phyloP scores from a whole-genome alignment of 208 protist genomes.

The Trypanosomatidae sp. region DNA sequence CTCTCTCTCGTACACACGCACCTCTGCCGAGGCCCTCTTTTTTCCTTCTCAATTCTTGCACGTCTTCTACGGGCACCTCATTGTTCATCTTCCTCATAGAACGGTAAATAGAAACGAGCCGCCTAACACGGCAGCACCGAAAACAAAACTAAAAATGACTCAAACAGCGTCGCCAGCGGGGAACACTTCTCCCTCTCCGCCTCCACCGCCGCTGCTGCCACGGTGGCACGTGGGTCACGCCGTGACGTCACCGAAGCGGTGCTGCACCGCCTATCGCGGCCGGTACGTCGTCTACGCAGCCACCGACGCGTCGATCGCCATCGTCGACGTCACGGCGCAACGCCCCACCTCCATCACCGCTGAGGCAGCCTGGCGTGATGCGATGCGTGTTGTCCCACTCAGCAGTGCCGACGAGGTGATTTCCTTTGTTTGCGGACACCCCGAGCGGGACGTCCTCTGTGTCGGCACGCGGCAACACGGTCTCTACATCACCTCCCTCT shows the following conservation, averaged over 20 bases:
- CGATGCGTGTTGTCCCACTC: conserved; percentile 23
- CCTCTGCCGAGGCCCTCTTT: too few relatives aligned
- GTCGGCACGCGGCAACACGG: conserved; percentile 70
- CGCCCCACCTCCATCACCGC: neutral
- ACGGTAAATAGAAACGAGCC: neutral
- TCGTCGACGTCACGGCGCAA: conserved; percentile 10
- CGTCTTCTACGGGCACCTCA: too few relatives aligned
- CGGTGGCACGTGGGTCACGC: conserved; percentile 28
- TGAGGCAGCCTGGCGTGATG: conserved; percentile 14
- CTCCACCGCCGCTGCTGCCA: neutral
- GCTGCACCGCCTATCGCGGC: conserved; percentile 23
- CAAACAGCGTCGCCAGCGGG: neutral
- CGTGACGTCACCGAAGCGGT: conserved; percentile 11
- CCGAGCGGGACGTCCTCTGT: conserved; percentile 45
- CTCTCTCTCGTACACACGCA: too few relatives aligned
- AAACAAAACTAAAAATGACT: too few relatives aligned
- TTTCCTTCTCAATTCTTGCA: too few relatives aligned
- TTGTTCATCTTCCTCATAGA: too few relatives aligned
- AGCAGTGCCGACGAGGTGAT: conserved; percentile 32
- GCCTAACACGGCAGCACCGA: too few relatives aligned
- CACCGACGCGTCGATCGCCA: conserved; percentile 10
- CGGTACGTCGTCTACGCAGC: conserved; percentile 29
- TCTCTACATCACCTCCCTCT: conserved; percentile 62
- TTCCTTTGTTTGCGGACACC: conserved; percentile 61
- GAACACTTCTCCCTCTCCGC: neutral